Evolutionary conservation across 2,329 filamentous ascomycete species (phyloP).

Genomic region (Sarocladiaceae sp.): DNA sequence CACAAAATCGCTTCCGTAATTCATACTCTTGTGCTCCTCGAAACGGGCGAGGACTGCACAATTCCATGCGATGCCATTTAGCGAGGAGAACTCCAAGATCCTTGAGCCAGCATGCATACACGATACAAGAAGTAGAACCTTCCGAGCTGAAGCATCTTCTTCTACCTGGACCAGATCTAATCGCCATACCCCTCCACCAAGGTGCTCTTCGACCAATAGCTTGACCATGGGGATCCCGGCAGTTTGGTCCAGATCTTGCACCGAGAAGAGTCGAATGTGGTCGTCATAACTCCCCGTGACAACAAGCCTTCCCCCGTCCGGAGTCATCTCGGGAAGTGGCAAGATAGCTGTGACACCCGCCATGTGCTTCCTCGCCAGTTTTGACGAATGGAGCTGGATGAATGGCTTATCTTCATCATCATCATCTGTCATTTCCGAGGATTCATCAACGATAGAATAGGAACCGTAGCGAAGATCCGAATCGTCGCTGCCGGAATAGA

Average conservation of each 20-base stretch:
- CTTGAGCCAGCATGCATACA: constrained; percentile 90
- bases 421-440: too few relatives aligned
- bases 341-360: constrained; percentile 87
- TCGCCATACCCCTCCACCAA: constrained; percentile 86
- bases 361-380: constrained; percentile 43
- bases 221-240: constrained; percentile 39
- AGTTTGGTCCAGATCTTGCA: constrained; percentile 35
- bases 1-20: constrained; percentile 77
- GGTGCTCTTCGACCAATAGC: constrained; percentile 58
- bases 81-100: constrained; percentile 47
- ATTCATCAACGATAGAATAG: constrained; percentile 17
- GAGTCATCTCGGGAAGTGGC: constrained; percentile 48
- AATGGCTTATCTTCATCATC: constrained; percentile 10
- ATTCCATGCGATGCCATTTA: constrained; percentile 41
- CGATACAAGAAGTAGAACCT: constrained; percentile 64
- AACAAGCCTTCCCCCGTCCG: constrained; percentile 51
- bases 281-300: constrained; percentile 94
- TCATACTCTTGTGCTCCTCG: constrained; percentile 89
- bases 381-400: neutral
- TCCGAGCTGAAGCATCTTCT: constrained; percentile 17
- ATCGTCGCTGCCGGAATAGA: constrained; percentile 76
- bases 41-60: constrained; percentile 68
- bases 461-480: constrained; percentile 50
- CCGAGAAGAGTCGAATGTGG: constrained; percentile 62
- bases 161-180: constrained; percentile 55